Percentiles rank a stretch among this genome's conserved stretches.
These are phyloP conservation scores for Hyaloscypha finlandica DNA, from an alignment of 495 filamentous ascomycete species.

Conservation along the genomic window DNA sequence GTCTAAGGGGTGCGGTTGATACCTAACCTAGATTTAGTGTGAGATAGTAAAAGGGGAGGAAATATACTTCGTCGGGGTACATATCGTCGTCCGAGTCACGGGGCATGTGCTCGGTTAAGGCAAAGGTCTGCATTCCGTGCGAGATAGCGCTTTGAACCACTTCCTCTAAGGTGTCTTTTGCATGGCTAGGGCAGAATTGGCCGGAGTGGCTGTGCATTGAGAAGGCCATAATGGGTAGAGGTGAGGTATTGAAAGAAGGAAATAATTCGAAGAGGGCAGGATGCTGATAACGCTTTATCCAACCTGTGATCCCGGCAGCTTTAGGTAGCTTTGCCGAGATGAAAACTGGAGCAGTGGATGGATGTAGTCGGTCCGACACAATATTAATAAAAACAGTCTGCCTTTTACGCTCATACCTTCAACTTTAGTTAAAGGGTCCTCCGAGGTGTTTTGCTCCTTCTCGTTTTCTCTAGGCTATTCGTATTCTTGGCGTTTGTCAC, in stretches of 20 bases:
- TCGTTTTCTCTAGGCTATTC: too few relatives aligned
- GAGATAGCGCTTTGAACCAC: slow-evolving; percentile 78
- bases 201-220: slow-evolving; percentile 99
- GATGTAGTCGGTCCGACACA: too few relatives aligned
- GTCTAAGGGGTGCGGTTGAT: slow-evolving; percentile 41
- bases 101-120: slow-evolving; percentile 97
- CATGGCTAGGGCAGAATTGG: slow-evolving; percentile 92
- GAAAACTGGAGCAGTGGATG: neutral
- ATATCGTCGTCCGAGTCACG: slow-evolving; percentile 70
- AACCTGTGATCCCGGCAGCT: neutral
- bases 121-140: slow-evolving; percentile 77
- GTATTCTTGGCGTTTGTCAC: too few relatives aligned
- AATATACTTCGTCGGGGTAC: slow-evolving; percentile 86
- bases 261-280: neutral
- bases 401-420: neutral
- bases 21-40: slow-evolving; percentile 34
- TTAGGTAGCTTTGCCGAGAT: neutral
- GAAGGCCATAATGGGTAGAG: slow-evolving; percentile 71
- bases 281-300: neutral
- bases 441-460: too few relatives aligned
- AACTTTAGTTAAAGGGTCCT: too few relatives aligned
- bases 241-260: neutral
- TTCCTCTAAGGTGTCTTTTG: slow-evolving; percentile 78
- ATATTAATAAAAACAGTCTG: too few relatives aligned
- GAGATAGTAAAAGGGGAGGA: neutral